Percentiles rank a stretch among this genome's conserved stretches.
Evolutionary conservation across 345 rosid species (phyloP).

Genomic region (Eucalyptus polybractea): DNA sequence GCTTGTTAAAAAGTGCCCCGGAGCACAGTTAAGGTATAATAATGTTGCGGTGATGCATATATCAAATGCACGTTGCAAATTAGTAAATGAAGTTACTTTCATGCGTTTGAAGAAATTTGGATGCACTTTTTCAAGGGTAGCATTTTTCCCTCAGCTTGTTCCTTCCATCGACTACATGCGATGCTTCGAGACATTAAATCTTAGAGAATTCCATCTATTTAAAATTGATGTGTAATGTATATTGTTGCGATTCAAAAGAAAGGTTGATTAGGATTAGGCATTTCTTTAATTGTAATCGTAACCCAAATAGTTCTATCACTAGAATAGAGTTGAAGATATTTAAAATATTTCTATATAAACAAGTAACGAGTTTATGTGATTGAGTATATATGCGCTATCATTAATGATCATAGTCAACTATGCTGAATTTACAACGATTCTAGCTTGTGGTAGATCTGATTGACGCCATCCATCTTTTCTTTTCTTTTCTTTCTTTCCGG

Average conservation of each 20-base stretch:
- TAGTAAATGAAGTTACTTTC: background rate
- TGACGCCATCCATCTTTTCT: background rate
- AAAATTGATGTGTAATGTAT: background rate
- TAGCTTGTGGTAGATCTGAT: background rate
- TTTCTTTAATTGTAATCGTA: background rate
- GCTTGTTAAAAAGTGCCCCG: background rate
- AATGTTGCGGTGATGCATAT: background rate
- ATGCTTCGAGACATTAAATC: background rate
- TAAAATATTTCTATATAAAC: background rate
- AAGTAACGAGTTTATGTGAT: background rate
- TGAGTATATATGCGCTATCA: background rate
- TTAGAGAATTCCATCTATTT: background rate
- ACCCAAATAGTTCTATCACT: background rate
- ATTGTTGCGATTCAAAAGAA: background rate
- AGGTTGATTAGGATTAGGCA: background rate
- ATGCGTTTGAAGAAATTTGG: background rate
- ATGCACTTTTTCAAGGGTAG: background rate
- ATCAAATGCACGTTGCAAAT: background rate
- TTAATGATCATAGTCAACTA: background rate
- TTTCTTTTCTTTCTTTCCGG: background rate
- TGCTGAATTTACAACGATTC: background rate
- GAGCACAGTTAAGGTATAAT: background rate
- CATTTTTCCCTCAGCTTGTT: background rate
- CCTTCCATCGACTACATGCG: background rate
- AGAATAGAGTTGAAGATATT: background rate